These are phyloP conservation scores for Castanopsis chinensis DNA, from an alignment of 306 rosid species.

Conservation along the genomic window DNA sequence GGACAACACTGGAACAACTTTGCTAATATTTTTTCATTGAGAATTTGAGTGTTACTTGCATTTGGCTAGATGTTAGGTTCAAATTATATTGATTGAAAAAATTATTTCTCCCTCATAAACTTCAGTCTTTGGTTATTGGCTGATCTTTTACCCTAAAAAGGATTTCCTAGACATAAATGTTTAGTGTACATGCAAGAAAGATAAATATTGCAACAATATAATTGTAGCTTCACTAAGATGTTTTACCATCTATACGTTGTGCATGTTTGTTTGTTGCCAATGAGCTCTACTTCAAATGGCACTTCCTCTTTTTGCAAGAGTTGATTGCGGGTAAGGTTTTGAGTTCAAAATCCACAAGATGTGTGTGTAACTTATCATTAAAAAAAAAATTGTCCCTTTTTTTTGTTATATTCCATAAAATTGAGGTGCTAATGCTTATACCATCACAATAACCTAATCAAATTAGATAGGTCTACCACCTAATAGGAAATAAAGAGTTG, in stretches of 20 bases:
- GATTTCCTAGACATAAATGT: not conserved
- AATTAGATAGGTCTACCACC: not conserved
- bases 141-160: not conserved
- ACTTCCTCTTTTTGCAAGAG: too few relatives aligned
- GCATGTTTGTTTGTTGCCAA: too few relatives aligned
- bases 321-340: too few relatives aligned
- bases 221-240: not conserved
- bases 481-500: not conserved
- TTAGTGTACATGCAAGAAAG: not conserved
- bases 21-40: not conserved
- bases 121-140: not conserved
- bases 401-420: not conserved
- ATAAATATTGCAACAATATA: not conserved
- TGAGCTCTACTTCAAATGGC: too few relatives aligned
- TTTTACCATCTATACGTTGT: not conserved
- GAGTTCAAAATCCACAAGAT: too few relatives aligned
- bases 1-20: not conserved
- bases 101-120: not conserved
- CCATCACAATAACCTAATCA: not conserved
- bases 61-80: not conserved
- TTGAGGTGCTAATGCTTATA: not conserved
- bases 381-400: too few relatives aligned
- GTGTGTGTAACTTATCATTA: too few relatives aligned
- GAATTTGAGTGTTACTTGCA: not conserved
- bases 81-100: not conserved